Conservation (phyloP, 2,329 filamentous ascomycete species). For the Verticillium nubilum region DNA sequence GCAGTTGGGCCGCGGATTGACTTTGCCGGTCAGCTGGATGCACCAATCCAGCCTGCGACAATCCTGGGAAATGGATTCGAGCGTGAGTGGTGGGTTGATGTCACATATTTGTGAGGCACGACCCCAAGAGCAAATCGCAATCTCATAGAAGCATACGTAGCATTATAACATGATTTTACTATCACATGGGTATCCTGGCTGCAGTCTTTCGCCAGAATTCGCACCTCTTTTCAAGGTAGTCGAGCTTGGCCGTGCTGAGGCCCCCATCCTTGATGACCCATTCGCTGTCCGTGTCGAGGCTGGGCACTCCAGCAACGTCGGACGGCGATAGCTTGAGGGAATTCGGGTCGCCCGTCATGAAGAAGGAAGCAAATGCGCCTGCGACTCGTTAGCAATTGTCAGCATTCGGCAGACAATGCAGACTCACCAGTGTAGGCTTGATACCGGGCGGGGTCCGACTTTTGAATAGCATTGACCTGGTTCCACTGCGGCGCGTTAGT, state of each 20-base stretch:
- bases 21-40: constrained; percentile 4
- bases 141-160: not conserved
- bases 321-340: constrained; percentile 45
- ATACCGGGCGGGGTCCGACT: constrained; percentile 47
- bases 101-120: not conserved
- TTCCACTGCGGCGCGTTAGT: constrained; percentile 41
- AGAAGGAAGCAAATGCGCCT: constrained; percentile 56
- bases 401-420: not conserved
- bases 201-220: constrained; percentile 46
- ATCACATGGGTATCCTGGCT: constrained; percentile 37
- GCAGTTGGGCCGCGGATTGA: constrained; percentile 16
- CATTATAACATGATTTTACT: not conserved
- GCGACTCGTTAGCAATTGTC: constrained; percentile 12
- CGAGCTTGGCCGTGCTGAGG: constrained; percentile 32
- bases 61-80: constrained; percentile 7
- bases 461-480: constrained; percentile 44
- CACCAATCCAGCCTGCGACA: not conserved
- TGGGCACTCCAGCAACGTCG: constrained; percentile 37
- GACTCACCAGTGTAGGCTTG: constrained; percentile 35
- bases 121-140: not conserved
- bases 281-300: constrained; percentile 33
- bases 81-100: constrained; percentile 11
- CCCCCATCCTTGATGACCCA: constrained; percentile 44
- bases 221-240: constrained; percentile 39
- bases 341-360: constrained; percentile 55